A percentile compares a stretch with the other conserved stretches of the same genome.
phyloP scores from a whole-genome alignment of 139 green algal genomes.

The Chlamydomonas sphaeroides region DNA sequence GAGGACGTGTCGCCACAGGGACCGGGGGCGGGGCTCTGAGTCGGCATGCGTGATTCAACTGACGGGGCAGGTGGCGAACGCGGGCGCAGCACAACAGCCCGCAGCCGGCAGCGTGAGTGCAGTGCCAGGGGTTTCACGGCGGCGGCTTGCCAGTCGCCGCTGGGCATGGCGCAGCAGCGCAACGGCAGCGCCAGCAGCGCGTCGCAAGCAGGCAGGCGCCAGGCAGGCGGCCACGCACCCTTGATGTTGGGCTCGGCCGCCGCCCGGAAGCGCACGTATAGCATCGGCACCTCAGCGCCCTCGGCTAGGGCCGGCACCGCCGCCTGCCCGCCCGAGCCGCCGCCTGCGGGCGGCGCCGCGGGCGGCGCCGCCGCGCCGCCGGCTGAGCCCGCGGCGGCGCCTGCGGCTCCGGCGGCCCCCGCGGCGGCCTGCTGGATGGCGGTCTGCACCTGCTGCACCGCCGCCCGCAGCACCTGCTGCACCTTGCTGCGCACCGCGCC shows the following conservation, averaged over 20 bases:
- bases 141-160: no score
- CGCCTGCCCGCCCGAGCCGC: not conserved
- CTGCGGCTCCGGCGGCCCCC: constrained; percentile 5
- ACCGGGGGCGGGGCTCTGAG: no score
- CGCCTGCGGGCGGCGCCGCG: not conserved
- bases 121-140: no score
- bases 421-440: constrained; percentile 63
- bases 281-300: constrained; percentile 84
- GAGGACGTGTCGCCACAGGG: no score
- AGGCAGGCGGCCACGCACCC: constrained; percentile 54
- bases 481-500: constrained; percentile 78
- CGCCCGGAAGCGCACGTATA: constrained; percentile 94
- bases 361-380: not conserved
- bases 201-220: no score
- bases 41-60: no score
- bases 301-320: constrained; percentile 64
- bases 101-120: no score
- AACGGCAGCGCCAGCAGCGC: no score
- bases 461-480: constrained; percentile 70
- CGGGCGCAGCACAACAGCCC: no score
- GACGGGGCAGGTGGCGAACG: no score
- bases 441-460: constrained; percentile 39
- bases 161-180: no score
- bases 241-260: constrained; percentile 86
- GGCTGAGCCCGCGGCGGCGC: constrained; percentile 17